Conservation (phyloP, 345 rosid species). For the Rubroshorea leprosula region DNA sequence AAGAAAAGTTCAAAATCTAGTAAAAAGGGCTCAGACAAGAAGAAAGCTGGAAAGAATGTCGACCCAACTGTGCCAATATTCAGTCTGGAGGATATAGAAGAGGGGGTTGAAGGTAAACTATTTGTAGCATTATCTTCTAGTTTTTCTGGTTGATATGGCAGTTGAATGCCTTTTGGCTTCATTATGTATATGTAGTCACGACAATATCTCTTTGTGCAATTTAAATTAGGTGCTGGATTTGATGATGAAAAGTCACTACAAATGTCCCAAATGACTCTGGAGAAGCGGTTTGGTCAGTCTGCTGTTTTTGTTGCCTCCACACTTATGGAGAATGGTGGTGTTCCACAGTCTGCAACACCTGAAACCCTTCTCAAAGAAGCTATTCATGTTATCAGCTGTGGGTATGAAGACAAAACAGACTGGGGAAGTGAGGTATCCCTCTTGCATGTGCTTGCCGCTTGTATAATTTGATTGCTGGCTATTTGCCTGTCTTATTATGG, state of each 20-base stretch:
- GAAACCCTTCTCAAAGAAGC: slow-evolving; percentile 94
- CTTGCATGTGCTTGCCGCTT: neutral
- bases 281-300: slow-evolving; percentile 90
- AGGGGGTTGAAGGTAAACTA: slow-evolving; percentile 91
- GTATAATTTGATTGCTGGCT: too few species aligned
- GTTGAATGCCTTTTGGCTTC: slow-evolving; percentile 4
- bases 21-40: slow-evolving; percentile 75
- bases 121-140: slow-evolving; percentile 5
- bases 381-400: slow-evolving; percentile 95
- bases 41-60: slow-evolving; percentile 77
- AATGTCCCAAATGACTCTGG: slow-evolving; percentile 96
- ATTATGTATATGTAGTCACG: neutral
- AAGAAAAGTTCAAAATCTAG: slow-evolving; percentile 68
- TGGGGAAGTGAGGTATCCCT: slow-evolving; percentile 81
- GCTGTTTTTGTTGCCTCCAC: too few species aligned
- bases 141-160: neutral
- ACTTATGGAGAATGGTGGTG: slow-evolving; percentile 97
- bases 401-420: slow-evolving; percentile 87
- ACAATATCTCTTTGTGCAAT: slow-evolving; percentile 2
- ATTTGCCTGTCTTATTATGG: too few species aligned
- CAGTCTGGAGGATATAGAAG: slow-evolving; percentile 93
- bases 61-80: slow-evolving; percentile 91
- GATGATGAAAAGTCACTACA: slow-evolving; percentile 90
- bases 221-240: slow-evolving; percentile 74
- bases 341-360: slow-evolving; percentile 85